Evolutionary conservation across 352 stramenopile species (phyloP).

Genomic region (Phytophthora lateralis): DNA sequence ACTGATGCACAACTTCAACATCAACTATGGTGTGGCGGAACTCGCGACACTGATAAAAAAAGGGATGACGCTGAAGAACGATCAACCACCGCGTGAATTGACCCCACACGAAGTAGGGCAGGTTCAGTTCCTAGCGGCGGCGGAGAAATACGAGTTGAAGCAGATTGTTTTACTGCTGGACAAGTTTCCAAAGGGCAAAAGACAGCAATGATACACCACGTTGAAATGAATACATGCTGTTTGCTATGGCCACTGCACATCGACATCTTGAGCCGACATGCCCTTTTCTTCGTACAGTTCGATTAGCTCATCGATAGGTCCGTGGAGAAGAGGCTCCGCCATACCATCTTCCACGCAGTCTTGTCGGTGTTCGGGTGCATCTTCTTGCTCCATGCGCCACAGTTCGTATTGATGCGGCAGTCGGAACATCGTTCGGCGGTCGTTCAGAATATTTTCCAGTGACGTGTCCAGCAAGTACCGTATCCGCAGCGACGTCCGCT

Average conservation of each 20-base stretch:
- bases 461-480: conserved; percentile 71
- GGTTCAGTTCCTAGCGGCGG: conserved; percentile 65
- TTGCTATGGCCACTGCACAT: conserved; percentile 35
- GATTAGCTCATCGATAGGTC: conserved; percentile 51
- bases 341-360: conserved; percentile 45
- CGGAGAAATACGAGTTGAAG: conserved; percentile 83
- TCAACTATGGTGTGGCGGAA: conserved; percentile 76
- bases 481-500: conserved; percentile 55
- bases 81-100: conserved; percentile 31
- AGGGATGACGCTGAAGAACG: conserved; percentile 48
- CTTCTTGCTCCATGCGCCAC: conserved; percentile 79
- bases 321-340: conserved; percentile 48
- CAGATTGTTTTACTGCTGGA: conserved; percentile 42
- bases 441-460: conserved; percentile 54
- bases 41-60: conserved; percentile 66
- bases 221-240: conserved; percentile 10
- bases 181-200: conserved; percentile 62
- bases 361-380: conserved; percentile 44
- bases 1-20: conserved; percentile 67
- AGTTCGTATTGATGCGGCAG: conserved; percentile 54
- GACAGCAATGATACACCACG: conserved; percentile 7
- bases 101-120: conserved; percentile 55
- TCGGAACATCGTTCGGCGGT: conserved; percentile 59
- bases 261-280: conserved; percentile 59
- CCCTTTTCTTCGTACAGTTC: conserved; percentile 56